Conservation (phyloP, 139 green algal genomes). For the Chlamydomonas eustigma region DNA sequence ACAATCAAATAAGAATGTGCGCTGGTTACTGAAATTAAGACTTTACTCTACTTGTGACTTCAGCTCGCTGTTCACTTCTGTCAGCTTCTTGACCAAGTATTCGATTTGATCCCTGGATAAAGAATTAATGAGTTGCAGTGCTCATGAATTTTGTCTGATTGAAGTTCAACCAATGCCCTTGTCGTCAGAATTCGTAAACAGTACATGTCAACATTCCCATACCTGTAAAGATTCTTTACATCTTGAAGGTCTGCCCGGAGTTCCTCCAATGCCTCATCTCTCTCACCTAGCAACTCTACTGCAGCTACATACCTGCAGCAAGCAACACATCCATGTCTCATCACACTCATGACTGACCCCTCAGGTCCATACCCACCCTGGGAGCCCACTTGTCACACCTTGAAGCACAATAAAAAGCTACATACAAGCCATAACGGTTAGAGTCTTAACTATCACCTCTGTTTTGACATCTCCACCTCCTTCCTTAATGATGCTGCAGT, state of each 20-base stretch:
- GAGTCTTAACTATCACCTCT: no score
- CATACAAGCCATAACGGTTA: no score
- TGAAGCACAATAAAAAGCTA: no score
- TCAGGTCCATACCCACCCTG: no score
- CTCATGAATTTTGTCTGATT: background rate
- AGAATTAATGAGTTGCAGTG: background rate
- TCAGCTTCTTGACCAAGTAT: background rate
- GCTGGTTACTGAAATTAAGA: no score
- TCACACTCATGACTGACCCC: no score
- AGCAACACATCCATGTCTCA: no score
- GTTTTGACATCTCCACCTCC: constrained; percentile 44
- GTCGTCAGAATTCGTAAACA: background rate
- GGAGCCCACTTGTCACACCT: no score
- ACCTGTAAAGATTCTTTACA: constrained; percentile 75
- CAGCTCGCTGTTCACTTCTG: background rate
- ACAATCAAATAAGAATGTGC: no score
- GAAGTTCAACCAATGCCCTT: background rate
- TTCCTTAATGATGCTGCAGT: constrained; percentile 27
- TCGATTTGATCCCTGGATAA: constrained; percentile 11
- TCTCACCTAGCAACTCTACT: constrained; percentile 81
- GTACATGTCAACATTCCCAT: background rate
- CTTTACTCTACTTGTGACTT: no score
- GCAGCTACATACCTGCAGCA: constrained; percentile 48
- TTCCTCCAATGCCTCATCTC: constrained; percentile 89
- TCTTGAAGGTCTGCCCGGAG: constrained; percentile 77